Evolutionary conservation across 2,329 filamentous ascomycete species (phyloP), one percentile per base, ranked within the genome.

Genomic region (Tolypocladium pustulatum): DNA sequence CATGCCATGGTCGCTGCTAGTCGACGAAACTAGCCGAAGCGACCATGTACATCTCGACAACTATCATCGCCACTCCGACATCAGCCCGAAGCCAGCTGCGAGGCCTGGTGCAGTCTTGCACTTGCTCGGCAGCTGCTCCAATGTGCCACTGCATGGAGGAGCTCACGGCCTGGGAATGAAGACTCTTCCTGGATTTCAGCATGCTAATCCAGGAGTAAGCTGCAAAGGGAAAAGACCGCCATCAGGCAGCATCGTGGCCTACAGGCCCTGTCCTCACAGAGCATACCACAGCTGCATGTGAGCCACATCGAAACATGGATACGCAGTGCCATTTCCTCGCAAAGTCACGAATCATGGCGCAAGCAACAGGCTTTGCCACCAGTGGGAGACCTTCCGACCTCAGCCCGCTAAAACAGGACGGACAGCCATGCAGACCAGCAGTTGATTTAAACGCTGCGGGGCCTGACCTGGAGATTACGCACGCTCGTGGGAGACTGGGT

Each of bases 371-470:
- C 17, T 20, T 20, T 27, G 17, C 54, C 36, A 15, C 54, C 37
- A 55, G 9, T 55, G 36, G 37, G 37, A 41, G 37, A 10, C 36
- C 8, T 40, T 41, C 7, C 34, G 37, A 43, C 38, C 41, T 34
- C 56, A 25, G 13, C 37, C 36, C 30, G 53, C 51, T 36, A 17
- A 25, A 49, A 13, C 25, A 27, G 54, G 46, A 52, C 37, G n/a
- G 54, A 32, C 27, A 46, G 36, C 40, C 46, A 49, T 32, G 25
- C 49, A 17, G 22, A n/a, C 27, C 17, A 56, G 17, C 49, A 37
- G 41, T 59, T 56, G 55, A 49, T 38, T 59, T 57, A 46, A 54
- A 57, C 51, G 15, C 40, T 40, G 49, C 38, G 25, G 49, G 46
- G 57, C 41, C 20, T 27, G 22, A 25, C 30, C 8, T 37, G 40